These are phyloP conservation scores for Leptographium wingfieldii DNA, from an alignment of 2,329 filamentous ascomycete genomes.

Conservation along the genomic window DNA sequence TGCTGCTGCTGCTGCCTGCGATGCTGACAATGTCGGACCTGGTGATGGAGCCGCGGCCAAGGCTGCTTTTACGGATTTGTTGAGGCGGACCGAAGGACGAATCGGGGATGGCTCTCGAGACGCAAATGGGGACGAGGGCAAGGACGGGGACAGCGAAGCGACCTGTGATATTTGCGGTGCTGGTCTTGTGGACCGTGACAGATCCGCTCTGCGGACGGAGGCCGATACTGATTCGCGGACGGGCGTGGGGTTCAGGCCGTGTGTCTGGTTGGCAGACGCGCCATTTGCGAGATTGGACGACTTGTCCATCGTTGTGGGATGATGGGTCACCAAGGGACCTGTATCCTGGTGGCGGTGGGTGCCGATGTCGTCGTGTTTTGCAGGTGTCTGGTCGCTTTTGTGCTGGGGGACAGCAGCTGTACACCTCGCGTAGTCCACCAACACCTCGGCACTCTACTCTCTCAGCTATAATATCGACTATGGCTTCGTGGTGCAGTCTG, in stretches of 20 bases:
- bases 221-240: constrained; percentile 16
- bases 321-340: constrained; percentile 9
- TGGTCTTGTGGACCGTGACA: constrained; percentile 9
- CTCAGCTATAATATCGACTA: constrained; percentile 5
- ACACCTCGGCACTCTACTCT: background rate
- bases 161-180: constrained; percentile 10
- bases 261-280: constrained; percentile 13
- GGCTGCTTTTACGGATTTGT: constrained; percentile 15
- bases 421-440: background rate
- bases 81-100: constrained; percentile 23
- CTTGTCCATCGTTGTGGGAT: constrained; percentile 24
- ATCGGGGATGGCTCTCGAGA: constrained; percentile 36
- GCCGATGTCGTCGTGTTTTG: background rate
- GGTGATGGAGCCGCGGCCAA: constrained; percentile 14
- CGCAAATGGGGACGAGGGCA: constrained; percentile 19
- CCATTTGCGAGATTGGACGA: constrained; percentile 19
- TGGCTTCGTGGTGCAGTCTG: constrained; percentile 3
- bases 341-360: background rate
- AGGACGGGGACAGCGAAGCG: constrained; percentile 17
- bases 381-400: background rate
- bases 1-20: background rate
- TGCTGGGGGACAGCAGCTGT: background rate
- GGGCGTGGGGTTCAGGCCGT: constrained; percentile 13
- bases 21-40: background rate
- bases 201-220: constrained; percentile 13